phyloP scores from a whole-genome alignment of 129 eudicot species.

The Arctium lappa region DNA sequence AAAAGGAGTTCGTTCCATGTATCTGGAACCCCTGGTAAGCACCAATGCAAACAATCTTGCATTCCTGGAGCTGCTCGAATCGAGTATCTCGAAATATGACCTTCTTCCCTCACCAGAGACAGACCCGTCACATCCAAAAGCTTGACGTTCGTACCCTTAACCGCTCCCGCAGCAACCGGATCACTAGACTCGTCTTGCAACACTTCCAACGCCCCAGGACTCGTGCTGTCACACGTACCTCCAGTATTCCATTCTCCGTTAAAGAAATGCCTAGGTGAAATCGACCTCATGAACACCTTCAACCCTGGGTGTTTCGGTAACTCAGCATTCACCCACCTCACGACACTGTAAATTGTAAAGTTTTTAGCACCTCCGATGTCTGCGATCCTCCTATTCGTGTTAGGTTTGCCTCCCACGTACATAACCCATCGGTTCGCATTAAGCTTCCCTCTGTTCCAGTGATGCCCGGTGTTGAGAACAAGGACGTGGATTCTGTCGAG shows the following conservation, averaged over 20 bases:
- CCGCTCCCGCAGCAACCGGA: constrained; percentile 54
- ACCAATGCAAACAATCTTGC: constrained; percentile 46
- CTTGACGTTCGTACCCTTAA: constrained; percentile 56
- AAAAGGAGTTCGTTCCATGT: constrained; percentile 38
- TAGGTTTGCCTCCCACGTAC: constrained; percentile 65
- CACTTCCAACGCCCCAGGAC: constrained; percentile 56
- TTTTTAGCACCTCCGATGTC: constrained; percentile 60
- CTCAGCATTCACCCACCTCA: constrained; percentile 63
- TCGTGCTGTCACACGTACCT: constrained; percentile 77
- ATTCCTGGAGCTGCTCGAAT: constrained; percentile 26
- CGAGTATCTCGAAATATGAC: constrained; percentile 28
- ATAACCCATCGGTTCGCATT: constrained; percentile 75
- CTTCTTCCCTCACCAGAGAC: constrained; percentile 73
- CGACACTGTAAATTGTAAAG: constrained; percentile 58
- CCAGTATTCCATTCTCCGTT: constrained; percentile 92
- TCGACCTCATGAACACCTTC: constrained; percentile 59
- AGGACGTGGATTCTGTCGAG: constrained; percentile 53
- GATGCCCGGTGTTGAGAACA: constrained; percentile 85
- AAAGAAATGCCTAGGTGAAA: constrained; percentile 83
- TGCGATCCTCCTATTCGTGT: constrained; percentile 49
- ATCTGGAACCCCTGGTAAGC: constrained; percentile 38
- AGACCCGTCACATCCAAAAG: constrained; percentile 65
- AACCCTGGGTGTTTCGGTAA: constrained; percentile 65
- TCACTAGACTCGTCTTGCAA: constrained; percentile 56
- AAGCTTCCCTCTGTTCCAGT: constrained; percentile 91